These are phyloP conservation scores for Ambrosia artemisiifolia DNA, from an alignment of 129 eudicot genomes.

Conservation along the genomic window DNA sequence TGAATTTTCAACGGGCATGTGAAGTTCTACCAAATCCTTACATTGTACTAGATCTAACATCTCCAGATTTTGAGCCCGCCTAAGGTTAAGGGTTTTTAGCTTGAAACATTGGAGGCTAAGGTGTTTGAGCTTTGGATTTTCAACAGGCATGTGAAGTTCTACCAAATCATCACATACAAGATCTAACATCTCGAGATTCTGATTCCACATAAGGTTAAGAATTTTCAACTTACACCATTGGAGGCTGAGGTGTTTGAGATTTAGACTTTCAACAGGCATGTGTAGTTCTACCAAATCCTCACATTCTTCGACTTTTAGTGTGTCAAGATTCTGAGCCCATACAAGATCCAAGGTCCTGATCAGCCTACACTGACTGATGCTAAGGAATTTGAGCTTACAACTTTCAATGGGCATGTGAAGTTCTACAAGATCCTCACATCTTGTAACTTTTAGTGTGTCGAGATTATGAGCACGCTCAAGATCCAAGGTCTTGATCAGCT, in stretches of 20 bases:
- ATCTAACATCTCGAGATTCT: background rate
- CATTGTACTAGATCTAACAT: background rate
- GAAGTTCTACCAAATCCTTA: slow-evolving; percentile 2
- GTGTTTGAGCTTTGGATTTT: too few species aligned
- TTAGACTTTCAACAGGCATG: background rate
- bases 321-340: background rate
- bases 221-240: background rate
- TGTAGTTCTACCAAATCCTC: background rate
- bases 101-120: too few species aligned
- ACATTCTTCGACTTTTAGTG: background rate
- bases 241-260: background rate
- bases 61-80: background rate
- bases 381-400: background rate
- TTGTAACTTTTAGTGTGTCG: too few species aligned
- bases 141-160: too few species aligned
- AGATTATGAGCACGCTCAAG: background rate
- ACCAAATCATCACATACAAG: too few species aligned
- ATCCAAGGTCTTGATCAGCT: background rate
- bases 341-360: background rate
- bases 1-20: background rate
- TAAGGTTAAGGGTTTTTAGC: background rate
- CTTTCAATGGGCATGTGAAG: too few species aligned
- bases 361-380: background rate
- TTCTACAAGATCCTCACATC: too few species aligned
- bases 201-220: background rate